Evolutionary conservation across 306 rosid genomes (phyloP), one percentile per base, ranked within the genome.

Genomic region (Rosa chinensis): DNA sequence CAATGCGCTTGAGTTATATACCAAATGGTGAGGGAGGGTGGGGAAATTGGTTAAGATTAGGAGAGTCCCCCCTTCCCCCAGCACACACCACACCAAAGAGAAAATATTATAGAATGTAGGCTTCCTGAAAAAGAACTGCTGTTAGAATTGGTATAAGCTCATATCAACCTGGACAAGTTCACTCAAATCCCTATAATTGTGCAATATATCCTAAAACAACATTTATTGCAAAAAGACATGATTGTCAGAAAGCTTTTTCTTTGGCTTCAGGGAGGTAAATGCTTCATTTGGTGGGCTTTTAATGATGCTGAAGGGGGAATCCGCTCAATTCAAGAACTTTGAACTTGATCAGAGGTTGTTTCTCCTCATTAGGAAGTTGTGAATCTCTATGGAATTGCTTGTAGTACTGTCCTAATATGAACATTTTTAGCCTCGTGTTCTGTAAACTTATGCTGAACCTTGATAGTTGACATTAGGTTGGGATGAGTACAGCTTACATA

Each of bases 211-310:
- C 56, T 52, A 52, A 50, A 52, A 17, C 56, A 52, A 52, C 56
- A 52, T 52, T 52, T 17, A 32, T 32, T 32, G 21, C 20, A 52
- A 52, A 47, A 52, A 52, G 9, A 52, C 21, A 17, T 52, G 58
- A 52, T 16, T 52, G 16, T 23, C 10, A 5, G 39, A 12, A n/a
- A 2, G 10, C 10, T 7, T 12, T 48, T 73, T n/a, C 66, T 78
- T 77, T 84, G 77, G 73, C 67, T 86, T 76, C 62, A 89, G 97
- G 78, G 98, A 94, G 85, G 69, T 94, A 42, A 81, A 82, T 76
- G 91, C 93, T 72, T 92, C 97, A 49, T 94, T 94, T 86, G 94
- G 94, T 61, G 98, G 97, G 77, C 98, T 94, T 79, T 85, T 94
- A 85, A 92, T 92, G 98, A 66, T 90, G 92, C 84, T 94, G 83